Percentiles rank a stretch among this genome's conserved stretches.
Evolutionary conservation across 2,329 filamentous ascomycete genomes (phyloP).

Genomic region (Curvularia eragrostidis): DNA sequence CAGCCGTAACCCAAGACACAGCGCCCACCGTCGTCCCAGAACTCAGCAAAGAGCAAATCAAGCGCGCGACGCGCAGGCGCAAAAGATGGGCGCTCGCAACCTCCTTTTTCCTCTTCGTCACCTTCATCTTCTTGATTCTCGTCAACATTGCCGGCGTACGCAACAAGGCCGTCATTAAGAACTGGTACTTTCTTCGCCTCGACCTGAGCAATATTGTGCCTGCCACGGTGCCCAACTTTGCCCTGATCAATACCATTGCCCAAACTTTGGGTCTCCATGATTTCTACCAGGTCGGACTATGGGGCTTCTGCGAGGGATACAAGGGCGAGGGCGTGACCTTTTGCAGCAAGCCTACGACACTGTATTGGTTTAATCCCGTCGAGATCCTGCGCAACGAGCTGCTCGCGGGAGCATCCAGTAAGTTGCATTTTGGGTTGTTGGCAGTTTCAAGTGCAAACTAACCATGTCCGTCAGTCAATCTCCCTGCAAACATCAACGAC

Average conservation of each 20-base stretch:
- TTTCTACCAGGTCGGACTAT: conserved; percentile 91
- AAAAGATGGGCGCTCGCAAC: conserved; percentile 69
- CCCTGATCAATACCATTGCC: conserved; percentile 85
- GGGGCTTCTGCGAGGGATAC: conserved; percentile 92
- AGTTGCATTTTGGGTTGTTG: conserved; percentile 28
- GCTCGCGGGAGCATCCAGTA: conserved; percentile 78
- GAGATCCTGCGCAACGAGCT: conserved; percentile 80
- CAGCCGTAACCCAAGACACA: conserved; percentile 16
- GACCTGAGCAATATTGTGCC: conserved; percentile 84
- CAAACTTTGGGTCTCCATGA: conserved; percentile 87
- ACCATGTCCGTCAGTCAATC: conserved; percentile 63
- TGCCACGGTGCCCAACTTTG: conserved; percentile 71
- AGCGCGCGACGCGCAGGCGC: conserved; percentile 57
- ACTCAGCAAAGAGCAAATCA: conserved; percentile 47
- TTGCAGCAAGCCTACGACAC: conserved; percentile 72
- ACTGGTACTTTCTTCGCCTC: conserved; percentile 85
- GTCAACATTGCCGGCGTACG: conserved; percentile 79
- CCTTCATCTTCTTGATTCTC: conserved; percentile 79
- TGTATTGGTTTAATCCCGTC: conserved; percentile 94
- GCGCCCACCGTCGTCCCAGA: conserved; percentile 33
- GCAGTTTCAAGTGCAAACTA: background rate
- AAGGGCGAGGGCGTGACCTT: conserved; percentile 73
- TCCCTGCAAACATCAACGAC: conserved; percentile 75
- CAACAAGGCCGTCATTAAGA: conserved; percentile 65
- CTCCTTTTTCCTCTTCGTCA: conserved; percentile 73